Conservation (phyloP, 2,329 filamentous ascomycete species). For the Graphilbum ipis-grandicollis region DNA sequence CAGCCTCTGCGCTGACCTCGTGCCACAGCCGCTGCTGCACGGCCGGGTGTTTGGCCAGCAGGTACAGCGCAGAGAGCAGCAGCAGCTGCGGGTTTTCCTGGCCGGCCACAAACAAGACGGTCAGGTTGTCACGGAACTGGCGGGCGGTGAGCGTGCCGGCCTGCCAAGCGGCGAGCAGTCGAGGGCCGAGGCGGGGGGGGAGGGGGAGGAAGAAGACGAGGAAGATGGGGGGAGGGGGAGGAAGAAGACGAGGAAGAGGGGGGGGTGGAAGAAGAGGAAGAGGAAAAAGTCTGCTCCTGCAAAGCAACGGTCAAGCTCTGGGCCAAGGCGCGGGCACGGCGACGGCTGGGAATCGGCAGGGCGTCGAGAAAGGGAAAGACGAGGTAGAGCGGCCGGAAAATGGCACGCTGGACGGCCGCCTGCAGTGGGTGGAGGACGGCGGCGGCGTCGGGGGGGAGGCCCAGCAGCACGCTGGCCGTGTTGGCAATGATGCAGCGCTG, state of each 20-base stretch:
- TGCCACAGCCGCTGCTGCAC: not conserved
- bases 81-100: not conserved
- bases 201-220: too few relatives aligned
- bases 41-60: not conserved
- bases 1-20: not conserved
- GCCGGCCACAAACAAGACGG: not conserved
- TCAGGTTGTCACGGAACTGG: not conserved
- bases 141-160: not conserved
- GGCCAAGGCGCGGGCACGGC: not conserved
- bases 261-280: too few relatives aligned
- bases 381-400: not conserved
- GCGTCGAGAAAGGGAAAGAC: not conserved
- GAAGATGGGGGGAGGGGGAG: too few relatives aligned
- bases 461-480: not conserved
- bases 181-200: not conserved
- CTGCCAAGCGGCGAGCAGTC: not conserved
- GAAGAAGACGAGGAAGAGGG: too few relatives aligned
- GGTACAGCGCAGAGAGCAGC: not conserved
- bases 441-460: not conserved
- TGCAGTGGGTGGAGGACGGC: not conserved
- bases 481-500: not conserved
- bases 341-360: not conserved
- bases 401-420: not conserved
- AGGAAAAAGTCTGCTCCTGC: too few relatives aligned
- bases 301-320: not conserved